phyloP scores from a whole-genome alignment of 1,284 basidiomycete genomes.

The Boletus subluridellus region DNA sequence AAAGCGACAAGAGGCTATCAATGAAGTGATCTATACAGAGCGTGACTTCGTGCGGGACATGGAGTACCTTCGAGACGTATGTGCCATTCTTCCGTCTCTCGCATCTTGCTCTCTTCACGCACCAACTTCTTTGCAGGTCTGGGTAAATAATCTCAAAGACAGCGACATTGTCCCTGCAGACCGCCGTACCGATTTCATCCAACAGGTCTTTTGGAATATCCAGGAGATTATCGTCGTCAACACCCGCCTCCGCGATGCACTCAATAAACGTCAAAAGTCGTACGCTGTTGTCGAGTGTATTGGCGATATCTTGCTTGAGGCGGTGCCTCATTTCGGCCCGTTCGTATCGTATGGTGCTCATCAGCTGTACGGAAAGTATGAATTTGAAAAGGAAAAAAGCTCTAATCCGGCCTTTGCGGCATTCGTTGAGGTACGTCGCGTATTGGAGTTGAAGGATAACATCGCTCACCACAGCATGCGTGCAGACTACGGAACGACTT shows the following conservation, averaged over 20 bases:
- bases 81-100: slow-evolving; percentile 30
- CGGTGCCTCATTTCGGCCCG: slow-evolving; percentile 84
- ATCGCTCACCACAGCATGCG: slow-evolving; percentile 10
- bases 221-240: slow-evolving; percentile 93
- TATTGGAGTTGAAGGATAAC: background rate
- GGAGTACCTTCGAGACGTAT: slow-evolving; percentile 94
- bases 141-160: slow-evolving; percentile 84
- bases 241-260: slow-evolving; percentile 83
- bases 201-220: slow-evolving; percentile 98
- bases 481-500: slow-evolving; percentile 81
- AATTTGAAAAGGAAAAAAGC: slow-evolving; percentile 98
- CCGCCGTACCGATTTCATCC: slow-evolving; percentile 83
- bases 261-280: slow-evolving; percentile 93
- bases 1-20: slow-evolving; percentile 97
- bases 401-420: slow-evolving; percentile 90
- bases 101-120: background rate
- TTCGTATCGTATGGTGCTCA: slow-evolving; percentile 97
- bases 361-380: slow-evolving; percentile 97
- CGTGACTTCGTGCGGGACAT: slow-evolving; percentile 96
- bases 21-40: slow-evolving; percentile 98
- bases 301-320: slow-evolving; percentile 88
- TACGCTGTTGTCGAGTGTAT: slow-evolving; percentile 91
- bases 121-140: slow-evolving; percentile 52
- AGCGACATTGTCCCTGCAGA: slow-evolving; percentile 75
- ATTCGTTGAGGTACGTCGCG: slow-evolving; percentile 83